Conservation (phyloP, 2,329 filamentous ascomycete genomes). For the Cladosporium sp. region DNA sequence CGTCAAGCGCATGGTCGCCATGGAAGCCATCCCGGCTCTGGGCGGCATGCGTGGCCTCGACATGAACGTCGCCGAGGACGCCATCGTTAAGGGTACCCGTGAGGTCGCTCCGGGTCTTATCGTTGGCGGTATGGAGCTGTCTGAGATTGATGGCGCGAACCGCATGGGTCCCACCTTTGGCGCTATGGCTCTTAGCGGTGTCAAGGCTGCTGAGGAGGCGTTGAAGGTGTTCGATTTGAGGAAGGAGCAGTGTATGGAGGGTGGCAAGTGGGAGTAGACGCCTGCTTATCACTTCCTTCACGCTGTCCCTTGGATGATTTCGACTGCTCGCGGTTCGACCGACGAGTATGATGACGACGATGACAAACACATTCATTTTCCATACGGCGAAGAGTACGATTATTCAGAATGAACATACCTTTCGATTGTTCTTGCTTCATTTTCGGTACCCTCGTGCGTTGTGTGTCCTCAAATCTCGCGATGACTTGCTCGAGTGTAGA, state of each 20-base stretch:
- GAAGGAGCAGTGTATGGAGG: slow-evolving; percentile 68
- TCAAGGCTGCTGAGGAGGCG: slow-evolving; percentile 88
- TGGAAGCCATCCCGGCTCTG: slow-evolving; percentile 76
- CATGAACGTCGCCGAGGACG: slow-evolving; percentile 88
- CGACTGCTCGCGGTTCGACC: neutral
- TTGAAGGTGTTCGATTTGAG: slow-evolving; percentile 72
- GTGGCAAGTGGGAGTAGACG: slow-evolving; percentile 8
- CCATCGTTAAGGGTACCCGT: slow-evolving; percentile 86
- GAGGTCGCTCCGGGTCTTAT: slow-evolving; percentile 85
- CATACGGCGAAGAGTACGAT: no score
- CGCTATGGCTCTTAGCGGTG: slow-evolving; percentile 80
- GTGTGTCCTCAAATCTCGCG: no score
- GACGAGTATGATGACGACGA: neutral
- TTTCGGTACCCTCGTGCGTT: no score
- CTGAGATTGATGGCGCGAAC: slow-evolving; percentile 54
- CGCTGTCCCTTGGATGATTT: neutral
- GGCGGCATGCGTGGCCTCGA: slow-evolving; percentile 91
- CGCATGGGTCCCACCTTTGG: slow-evolving; percentile 88
- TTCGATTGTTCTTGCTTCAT: no score
- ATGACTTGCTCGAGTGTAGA: no score
- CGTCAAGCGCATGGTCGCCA: slow-evolving; percentile 85
- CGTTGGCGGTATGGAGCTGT: slow-evolving; percentile 72
- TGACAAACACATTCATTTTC: slow-evolving; percentile 1
- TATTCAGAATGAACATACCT: no score
- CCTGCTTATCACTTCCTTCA: neutral